phyloP scores from a whole-genome alignment of 371 early-diverging fungal genomes.

The Apophysomyces elegans region DNA sequence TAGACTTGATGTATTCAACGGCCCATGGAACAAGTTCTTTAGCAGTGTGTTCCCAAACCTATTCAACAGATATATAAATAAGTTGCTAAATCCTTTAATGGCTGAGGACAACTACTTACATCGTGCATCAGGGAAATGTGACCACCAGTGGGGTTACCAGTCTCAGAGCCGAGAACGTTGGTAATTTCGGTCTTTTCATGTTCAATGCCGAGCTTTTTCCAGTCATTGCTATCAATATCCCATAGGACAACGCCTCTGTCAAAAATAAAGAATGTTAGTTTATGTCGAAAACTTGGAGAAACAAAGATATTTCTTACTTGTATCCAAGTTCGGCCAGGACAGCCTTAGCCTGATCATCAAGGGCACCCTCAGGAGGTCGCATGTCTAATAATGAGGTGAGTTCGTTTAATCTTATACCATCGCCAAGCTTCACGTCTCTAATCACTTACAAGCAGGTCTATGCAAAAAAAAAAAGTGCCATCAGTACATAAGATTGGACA shows the following conservation, averaged over 20 bases:
- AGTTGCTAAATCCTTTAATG: background rate
- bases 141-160: slow-evolving; percentile 25
- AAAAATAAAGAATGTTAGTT: background rate
- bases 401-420: too few species aligned
- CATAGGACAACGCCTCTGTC: slow-evolving; percentile 43
- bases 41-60: slow-evolving; percentile 37
- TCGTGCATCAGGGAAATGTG: slow-evolving; percentile 52
- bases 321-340: slow-evolving; percentile 51
- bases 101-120: slow-evolving; percentile 12
- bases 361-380: slow-evolving; percentile 60
- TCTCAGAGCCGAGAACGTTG: slow-evolving; percentile 22
- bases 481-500: background rate
- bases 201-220: slow-evolving; percentile 29
- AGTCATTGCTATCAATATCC: slow-evolving; percentile 64
- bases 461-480: background rate
- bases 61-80: background rate
- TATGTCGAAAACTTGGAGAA: background rate
- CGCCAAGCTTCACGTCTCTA: too few species aligned
- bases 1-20: slow-evolving; percentile 31
- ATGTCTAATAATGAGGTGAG: slow-evolving; percentile 21
- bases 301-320: slow-evolving; percentile 25
- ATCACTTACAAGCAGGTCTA: slow-evolving; percentile 42
- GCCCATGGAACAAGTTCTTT: slow-evolving; percentile 43
- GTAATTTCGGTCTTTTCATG: slow-evolving; percentile 23
- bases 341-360: slow-evolving; percentile 31